A percentile compares a stretch with the other conserved stretches of the same genome.
Evolutionary conservation across 176 grass and related monocot species (phyloP).

Genomic region (Hyparrhenia diplandra): DNA sequence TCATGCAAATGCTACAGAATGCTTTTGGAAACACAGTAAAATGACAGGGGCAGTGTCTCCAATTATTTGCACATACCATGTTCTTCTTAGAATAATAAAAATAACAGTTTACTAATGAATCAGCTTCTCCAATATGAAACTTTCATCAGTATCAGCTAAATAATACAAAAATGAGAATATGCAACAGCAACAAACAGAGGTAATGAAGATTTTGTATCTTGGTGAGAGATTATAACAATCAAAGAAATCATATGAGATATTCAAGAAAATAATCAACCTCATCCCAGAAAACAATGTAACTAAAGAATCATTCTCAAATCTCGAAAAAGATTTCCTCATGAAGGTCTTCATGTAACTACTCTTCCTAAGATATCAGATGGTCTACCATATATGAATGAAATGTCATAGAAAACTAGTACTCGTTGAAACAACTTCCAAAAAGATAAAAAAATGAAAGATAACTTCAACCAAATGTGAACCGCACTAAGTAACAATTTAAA

Average conservation of each 20-base stretch:
- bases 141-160: not conserved
- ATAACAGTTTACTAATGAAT: not conserved
- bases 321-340: not conserved
- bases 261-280: not conserved
- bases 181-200: not conserved
- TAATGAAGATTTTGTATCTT: not conserved
- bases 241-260: conserved; percentile 1
- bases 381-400: not conserved
- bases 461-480: not conserved
- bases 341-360: not conserved
- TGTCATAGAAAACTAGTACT: not conserved
- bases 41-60: not conserved
- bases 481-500: not conserved
- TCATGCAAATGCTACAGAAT: no score
- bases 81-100: not conserved
- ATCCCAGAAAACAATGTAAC: not conserved
- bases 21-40: not conserved
- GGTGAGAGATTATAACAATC: not conserved
- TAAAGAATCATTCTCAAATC: not conserved
- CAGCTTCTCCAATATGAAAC: not conserved
- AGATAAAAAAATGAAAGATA: not conserved
- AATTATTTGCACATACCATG: not conserved
- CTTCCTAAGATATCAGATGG: not conserved
- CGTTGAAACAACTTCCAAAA: not conserved
- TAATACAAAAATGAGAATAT: not conserved